A percentile compares a stretch with the other conserved stretches of the same genome.
These are phyloP conservation scores for Saussurea involucrata DNA, from an alignment of 129 eudicot genomes.

Conservation along the genomic window DNA sequence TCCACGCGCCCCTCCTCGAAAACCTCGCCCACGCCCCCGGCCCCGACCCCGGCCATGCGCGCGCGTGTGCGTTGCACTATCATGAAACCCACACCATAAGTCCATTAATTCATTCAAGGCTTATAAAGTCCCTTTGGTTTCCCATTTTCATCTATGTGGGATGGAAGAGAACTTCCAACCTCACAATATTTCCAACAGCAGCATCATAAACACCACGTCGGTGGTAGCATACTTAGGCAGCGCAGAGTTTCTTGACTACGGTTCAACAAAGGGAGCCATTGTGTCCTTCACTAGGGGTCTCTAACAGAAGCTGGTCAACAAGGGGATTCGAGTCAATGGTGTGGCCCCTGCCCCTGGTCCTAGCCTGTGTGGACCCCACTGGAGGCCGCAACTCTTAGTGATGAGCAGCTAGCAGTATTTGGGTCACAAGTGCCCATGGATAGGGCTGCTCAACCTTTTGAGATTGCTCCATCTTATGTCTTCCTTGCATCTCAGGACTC, in stretches of 20 bases:
- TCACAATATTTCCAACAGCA: too few species aligned
- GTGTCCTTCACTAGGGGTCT: slow-evolving; percentile 74
- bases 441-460: slow-evolving; percentile 78
- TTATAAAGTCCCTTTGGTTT: too few species aligned
- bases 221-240: slow-evolving; percentile 60
- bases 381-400: slow-evolving; percentile 52
- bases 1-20: too few species aligned
- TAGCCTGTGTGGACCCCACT: slow-evolving; percentile 86
- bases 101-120: too few species aligned
- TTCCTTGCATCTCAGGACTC: slow-evolving; percentile 72
- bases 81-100: too few species aligned
- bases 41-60: too few species aligned
- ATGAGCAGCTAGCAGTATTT: slow-evolving; percentile 41
- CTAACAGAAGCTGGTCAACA: slow-evolving; percentile 48
- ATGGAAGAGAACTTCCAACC: too few species aligned
- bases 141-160: too few species aligned
- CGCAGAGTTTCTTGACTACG: slow-evolving; percentile 56
- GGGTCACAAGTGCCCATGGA: slow-evolving; percentile 65
- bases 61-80: too few species aligned
- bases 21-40: too few species aligned
- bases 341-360: slow-evolving; percentile 97
- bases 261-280: slow-evolving; percentile 72
- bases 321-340: slow-evolving; percentile 81
- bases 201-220: slow-evolving; percentile 72
- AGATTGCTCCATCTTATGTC: slow-evolving; percentile 65